Base-by-base conservation (phyloP, 331 rosid genomes). In the Erythrophleum ivorense region DNA sequence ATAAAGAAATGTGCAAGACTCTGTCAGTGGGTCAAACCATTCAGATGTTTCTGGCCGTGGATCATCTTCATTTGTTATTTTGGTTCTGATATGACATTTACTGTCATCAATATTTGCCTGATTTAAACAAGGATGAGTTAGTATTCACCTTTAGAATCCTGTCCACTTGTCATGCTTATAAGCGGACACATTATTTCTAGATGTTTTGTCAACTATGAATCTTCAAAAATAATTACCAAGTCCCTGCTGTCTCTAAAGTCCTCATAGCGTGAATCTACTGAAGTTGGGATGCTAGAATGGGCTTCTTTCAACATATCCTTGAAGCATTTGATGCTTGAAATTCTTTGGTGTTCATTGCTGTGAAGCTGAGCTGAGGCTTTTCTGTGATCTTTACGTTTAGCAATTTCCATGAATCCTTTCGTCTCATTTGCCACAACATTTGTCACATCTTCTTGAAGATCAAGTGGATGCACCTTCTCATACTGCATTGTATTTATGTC, bases 401-500 rank as follows among this genome's bases (percentile, higher is more conserved):
- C 77, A 71, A 80, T 49, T 78, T 86, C 73, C 54, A 63, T 67
- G 64, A 78, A 73, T 50, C 75, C 60, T 53, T 67, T 84, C 38
- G 81, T 66, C 33, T 81, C 78, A 33, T 70, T 70, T 46, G 46
- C 79, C 69, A 63, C 76, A 45, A 36, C 52, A 79, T 73, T 63
- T 59, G 53, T 81, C 76, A 40, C 79, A 77, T 77, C 78, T 16
- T 81, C 80, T 55, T 84, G 88, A 75, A 72, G 78, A 71, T 88
- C 91, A 79, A 89, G 78, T 57, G 89, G 90, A 77, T 88, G 92
- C 72, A 92, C 82, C 84, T 82, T 91, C 77, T 77, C 88, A 91
- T 81, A 83, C 95, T 86, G 86, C 76, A 82, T 62, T 46, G 33
- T 71, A 76, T 76, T 41, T 71, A 86, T 49, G 54, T 31, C 74